Percentiles rank a stretch among this genome's conserved stretches.
Evolutionary conservation across 2,329 filamentous ascomycete species (phyloP).

Genomic region (Rutstroemia sp.): DNA sequence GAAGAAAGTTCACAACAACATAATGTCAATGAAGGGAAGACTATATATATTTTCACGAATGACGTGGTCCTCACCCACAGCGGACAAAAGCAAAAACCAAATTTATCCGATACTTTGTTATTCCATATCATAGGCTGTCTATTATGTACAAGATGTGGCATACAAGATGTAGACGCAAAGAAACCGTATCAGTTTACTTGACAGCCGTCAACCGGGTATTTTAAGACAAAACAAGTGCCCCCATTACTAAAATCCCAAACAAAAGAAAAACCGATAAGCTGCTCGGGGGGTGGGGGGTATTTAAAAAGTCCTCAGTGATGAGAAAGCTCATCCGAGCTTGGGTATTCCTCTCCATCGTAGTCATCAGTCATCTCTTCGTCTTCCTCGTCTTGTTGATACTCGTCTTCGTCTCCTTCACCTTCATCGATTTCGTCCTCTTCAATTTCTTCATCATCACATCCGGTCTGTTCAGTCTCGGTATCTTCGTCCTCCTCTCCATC

Average conservation of each 20-base stretch:
- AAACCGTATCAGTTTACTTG: neutral
- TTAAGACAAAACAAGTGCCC: neutral
- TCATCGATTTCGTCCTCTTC: neutral
- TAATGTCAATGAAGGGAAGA: too few relatives aligned
- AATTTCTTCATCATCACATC: neutral
- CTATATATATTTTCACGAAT: too few relatives aligned
- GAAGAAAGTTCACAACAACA: too few relatives aligned
- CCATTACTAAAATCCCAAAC: neutral
- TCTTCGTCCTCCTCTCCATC: neutral
- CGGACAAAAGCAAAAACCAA: too few relatives aligned
- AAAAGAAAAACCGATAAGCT: neutral
- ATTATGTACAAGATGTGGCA: neutral
- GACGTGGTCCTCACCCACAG: too few relatives aligned
- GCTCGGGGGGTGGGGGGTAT: neutral
- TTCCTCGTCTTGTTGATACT: neutral
- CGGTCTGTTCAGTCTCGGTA: neutral
- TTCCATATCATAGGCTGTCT: neutral
- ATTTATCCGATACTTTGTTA: neutral
- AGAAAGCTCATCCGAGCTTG: constrained; percentile 1
- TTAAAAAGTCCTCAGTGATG: neutral
- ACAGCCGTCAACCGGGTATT: neutral
- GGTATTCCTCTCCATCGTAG: neutral
- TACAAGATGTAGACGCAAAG: neutral
- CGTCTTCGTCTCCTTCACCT: neutral
- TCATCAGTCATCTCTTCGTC: neutral